Base-by-base conservation (phyloP, 2,329 filamentous ascomycete species). In the Arthrinium puccinioides region DNA sequence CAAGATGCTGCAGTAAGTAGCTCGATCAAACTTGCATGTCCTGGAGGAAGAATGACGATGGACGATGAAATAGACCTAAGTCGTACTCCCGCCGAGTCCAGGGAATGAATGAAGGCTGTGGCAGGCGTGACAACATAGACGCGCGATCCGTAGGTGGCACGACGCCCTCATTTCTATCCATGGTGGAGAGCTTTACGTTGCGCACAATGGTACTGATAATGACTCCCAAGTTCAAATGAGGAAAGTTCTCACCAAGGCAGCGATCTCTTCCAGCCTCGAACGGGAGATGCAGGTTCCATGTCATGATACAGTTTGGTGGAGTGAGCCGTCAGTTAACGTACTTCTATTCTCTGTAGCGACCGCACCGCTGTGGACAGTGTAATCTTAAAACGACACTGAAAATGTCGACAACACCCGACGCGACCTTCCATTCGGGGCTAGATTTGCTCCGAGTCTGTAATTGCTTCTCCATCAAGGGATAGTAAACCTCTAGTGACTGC, bases 241-340 rank as follows among this genome's bases (percentile, higher is more conserved):
- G 82, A 56, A 86, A 87, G 53, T 84, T 82, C 62, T 86, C 83
- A 14, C 83, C 83, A 41, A 87, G 84, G 49, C 83, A 87, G 19
- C 83, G 67, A 56, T 87, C 82, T 32, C 83, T 66, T 1, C 82
- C 82, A 0, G 79, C 83, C 4, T 83, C 83, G 49, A 87, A 87
- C 0, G 83, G 82, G 2, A 86, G 62, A 51, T 85, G 83, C 1
- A 79, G 57, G 21, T 58, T 63, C 85, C 29, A 90, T 74, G 52
- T 90, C 82, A 62, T 89, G 84, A 62, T 84, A 88, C 25, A 88
- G 70, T 27, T 77, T 72, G 36, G 84, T 84, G 52, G 89, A 84
- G 39, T 76, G 76, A 23, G 79, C 74, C 40, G 81, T 79, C 46
- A 89, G 77, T 43, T 73, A 69, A 48, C 85, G 82, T 21, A 89